Base-by-base conservation (phyloP, 768 basidiomycete genomes). In the Trametes meyenii region DNA sequence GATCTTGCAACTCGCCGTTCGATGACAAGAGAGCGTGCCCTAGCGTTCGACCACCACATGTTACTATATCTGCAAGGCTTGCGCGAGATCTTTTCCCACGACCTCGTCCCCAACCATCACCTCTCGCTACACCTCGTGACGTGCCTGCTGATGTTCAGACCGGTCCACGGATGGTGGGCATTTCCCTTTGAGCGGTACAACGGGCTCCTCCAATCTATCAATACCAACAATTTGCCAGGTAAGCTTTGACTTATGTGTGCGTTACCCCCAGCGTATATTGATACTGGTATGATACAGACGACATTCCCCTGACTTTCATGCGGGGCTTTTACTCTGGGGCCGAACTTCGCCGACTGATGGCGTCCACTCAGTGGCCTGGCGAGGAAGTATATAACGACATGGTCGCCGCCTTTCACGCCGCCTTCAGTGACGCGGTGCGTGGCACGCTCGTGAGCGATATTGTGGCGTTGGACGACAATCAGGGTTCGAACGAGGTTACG, bases 51-150 rank as follows among this genome's bases (percentile, higher is more conserved):
- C 21, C 8, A 24, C 2, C 52, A 53, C 39, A 53, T 53, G 52
- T 10, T 24, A 3, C 39, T 12, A 5, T 55, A 55, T 17, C 24
- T 55, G 1, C 42, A 29, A 19, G 24, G 26, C 16, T 21, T 55
- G 1, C 40, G 40, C 3, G 19, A 17, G 3, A 13, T 55, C 12
- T 55, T 33, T 17, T 26, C 29, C 19, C 61, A 63, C 21, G 33
- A 49, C 11, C 55, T 76, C 11, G 62, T 60, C 13, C 76, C 75
- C 0, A 70, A 62, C 16, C 70, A 75, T n/a, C 77, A 78, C 45
- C 44, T 66, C 7, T 65, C 73, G 0, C 62, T 74, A 11, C 77
- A 78, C 60, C 61, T 75, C 23, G 67, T 61, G 0, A 52, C 69
- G 10, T 55, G 67, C 24, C 51, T 76, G n/a, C 39, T 61, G 1